Percentiles rank a stretch among this genome's conserved stretches.
Conservation (phyloP, 2,329 filamentous ascomycete genomes). For the Dactylellina cionopaga region DNA sequence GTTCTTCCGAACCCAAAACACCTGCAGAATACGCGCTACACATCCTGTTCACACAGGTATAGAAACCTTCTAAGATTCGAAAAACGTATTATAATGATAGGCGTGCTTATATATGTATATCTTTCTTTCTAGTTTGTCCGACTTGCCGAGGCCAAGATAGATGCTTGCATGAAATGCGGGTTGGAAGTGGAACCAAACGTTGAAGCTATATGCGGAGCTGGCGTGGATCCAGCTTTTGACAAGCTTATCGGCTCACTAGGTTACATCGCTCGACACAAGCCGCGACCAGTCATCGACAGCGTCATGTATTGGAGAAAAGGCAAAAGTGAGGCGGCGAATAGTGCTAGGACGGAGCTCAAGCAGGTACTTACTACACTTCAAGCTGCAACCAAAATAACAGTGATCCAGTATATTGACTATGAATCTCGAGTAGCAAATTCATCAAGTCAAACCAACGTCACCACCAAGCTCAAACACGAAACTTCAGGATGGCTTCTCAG, state of each 20-base stretch:
- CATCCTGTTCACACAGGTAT: conserved; percentile 89
- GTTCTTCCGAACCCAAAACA: conserved; percentile 76
- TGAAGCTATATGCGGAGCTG: conserved; percentile 88
- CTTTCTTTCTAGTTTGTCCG: conserved; percentile 77
- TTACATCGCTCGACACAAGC: conserved; percentile 92
- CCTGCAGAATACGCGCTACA: conserved; percentile 98
- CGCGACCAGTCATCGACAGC: conserved; percentile 92
- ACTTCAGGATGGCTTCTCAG: conserved; percentile 43
- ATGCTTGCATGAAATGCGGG: conserved; percentile 77
- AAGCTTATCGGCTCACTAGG: conserved; percentile 89
- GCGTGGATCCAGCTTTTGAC: conserved; percentile 88
- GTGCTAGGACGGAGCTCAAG: conserved; percentile 65
- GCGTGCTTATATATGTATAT: conserved; percentile 33
- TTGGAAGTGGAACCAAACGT: conserved; percentile 84
- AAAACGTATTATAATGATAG: neutral
- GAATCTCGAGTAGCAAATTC: conserved; percentile 25
- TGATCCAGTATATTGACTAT: neutral
- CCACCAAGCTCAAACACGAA: conserved; percentile 48
- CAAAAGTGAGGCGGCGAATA: conserved; percentile 87
- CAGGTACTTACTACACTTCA: conserved; percentile 43
- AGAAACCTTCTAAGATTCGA: neutral
- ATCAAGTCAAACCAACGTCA: conserved; percentile 38
- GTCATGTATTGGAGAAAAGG: conserved; percentile 98
- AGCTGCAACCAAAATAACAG: too few species aligned
- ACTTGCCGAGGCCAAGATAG: conserved; percentile 95